Percentiles rank a stretch among this genome's conserved stretches.
These are phyloP conservation scores for Shiraia sp. DNA, from an alignment of 2,329 filamentous ascomycete species.

Conservation along the genomic window DNA sequence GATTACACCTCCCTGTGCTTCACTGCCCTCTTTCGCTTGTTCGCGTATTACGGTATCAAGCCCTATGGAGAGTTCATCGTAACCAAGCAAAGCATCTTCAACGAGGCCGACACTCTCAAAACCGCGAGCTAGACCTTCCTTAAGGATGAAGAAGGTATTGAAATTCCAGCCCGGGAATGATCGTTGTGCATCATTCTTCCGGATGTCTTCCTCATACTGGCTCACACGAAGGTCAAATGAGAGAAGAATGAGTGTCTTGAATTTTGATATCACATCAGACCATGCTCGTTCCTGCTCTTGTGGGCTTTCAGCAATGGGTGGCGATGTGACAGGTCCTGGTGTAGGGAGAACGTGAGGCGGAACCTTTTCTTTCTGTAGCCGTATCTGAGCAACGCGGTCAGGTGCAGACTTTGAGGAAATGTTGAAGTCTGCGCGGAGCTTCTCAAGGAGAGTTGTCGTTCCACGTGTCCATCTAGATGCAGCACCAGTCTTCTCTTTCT, in stretches of 20 bases:
- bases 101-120: conserved; percentile 96
- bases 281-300: conserved; percentile 82
- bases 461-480: conserved; percentile 77
- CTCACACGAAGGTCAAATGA: conserved; percentile 90
- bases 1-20: conserved; percentile 73
- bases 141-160: conserved; percentile 97
- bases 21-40: conserved; percentile 62
- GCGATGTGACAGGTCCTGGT: conserved; percentile 40
- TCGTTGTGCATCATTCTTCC: conserved; percentile 87
- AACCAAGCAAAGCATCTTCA: conserved; percentile 91
- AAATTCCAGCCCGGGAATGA: conserved; percentile 96
- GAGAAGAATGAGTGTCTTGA: conserved; percentile 82
- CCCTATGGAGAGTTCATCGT: conserved; percentile 89
- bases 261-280: conserved; percentile 79
- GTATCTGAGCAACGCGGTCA: conserved; percentile 84
- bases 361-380: conserved; percentile 61
- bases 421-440: conserved; percentile 89
- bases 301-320: conserved; percentile 61
- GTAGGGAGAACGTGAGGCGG: conserved; percentile 52
- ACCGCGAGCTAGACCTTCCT: conserved; percentile 88
- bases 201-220: conserved; percentile 97
- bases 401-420: conserved; percentile 70
- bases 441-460: conserved; percentile 83
- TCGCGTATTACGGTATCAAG: conserved; percentile 82
- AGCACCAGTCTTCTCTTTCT: conserved; percentile 66